Conservation (phyloP, 2,329 filamentous ascomycete genomes). For the Septoria petroselini region DNA sequence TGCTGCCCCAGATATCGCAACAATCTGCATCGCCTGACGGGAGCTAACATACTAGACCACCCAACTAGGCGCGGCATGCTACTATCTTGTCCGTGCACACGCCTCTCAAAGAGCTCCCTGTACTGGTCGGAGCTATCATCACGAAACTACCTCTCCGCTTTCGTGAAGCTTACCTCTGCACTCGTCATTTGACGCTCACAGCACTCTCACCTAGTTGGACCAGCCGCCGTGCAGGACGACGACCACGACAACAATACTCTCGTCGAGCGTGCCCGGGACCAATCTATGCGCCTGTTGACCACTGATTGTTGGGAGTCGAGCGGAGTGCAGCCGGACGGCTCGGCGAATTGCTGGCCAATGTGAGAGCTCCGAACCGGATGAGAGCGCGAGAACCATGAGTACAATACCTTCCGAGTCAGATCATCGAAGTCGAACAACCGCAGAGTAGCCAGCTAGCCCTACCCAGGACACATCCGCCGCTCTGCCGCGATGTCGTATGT, state of each 20-base stretch:
- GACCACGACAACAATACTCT: slow-evolving; percentile 6
- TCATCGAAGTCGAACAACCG: slow-evolving; percentile 22
- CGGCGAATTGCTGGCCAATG: slow-evolving; percentile 28
- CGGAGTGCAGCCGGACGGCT: slow-evolving; percentile 14
- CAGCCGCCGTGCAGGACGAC: slow-evolving; percentile 10
- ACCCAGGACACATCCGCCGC: slow-evolving; percentile 21
- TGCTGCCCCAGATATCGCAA: slow-evolving; percentile 6
- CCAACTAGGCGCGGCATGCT: slow-evolving; percentile 19
- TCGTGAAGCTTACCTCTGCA: slow-evolving; percentile 25
- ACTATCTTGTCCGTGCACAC: slow-evolving; percentile 19
- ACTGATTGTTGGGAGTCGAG: slow-evolving; percentile 11
- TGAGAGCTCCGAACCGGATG: slow-evolving; percentile 20
- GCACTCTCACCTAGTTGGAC: slow-evolving; percentile 10
- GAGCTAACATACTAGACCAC: slow-evolving; percentile 9
- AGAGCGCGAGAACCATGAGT: slow-evolving; percentile 30
- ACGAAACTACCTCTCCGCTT: slow-evolving; percentile 26
- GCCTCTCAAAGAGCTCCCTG: slow-evolving; percentile 24
- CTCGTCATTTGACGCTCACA: slow-evolving; percentile 28
- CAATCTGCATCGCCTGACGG: slow-evolving; percentile 14
- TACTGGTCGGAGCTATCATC: slow-evolving; percentile 26
- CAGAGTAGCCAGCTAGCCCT: slow-evolving; percentile 21
- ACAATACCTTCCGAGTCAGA: slow-evolving; percentile 25
- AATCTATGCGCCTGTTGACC: slow-evolving; percentile 15
- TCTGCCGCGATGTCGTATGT: slow-evolving; percentile 34
- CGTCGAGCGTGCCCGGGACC: slow-evolving; percentile 10